Percentiles rank a stretch among this genome's conserved stretches.
Conservation (phyloP, 441 rosid genomes). For the Populus hybrid region DNA sequence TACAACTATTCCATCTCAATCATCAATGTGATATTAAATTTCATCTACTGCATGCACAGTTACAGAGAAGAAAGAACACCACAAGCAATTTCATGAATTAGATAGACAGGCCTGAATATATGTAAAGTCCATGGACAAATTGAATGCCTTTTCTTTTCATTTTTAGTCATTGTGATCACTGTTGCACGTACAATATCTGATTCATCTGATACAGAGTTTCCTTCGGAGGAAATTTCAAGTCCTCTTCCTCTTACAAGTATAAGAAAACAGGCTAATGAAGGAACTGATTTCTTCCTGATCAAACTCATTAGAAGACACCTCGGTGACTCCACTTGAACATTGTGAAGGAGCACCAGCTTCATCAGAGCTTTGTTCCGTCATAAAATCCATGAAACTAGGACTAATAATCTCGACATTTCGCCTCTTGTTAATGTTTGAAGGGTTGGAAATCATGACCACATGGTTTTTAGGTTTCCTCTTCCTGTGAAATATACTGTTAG, state of each 20-base stretch:
- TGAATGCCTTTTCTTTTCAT: background rate
- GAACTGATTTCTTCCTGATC: conserved; percentile 32
- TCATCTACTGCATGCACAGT: background rate
- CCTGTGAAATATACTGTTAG: conserved; percentile 71
- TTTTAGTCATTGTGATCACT: background rate
- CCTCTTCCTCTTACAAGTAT: conserved; percentile 19
- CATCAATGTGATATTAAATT: background rate
- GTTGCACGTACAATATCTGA: conserved; percentile 4
- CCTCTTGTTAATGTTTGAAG: background rate
- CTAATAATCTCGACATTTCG: background rate
- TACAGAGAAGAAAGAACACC: too few species aligned
- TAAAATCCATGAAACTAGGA: conserved; percentile 16
- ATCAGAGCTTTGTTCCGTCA: conserved; percentile 48
- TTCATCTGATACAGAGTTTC: conserved; percentile 1
- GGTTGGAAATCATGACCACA: conserved; percentile 3
- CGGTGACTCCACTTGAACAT: conserved; percentile 71
- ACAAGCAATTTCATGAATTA: too few species aligned
- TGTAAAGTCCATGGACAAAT: background rate
- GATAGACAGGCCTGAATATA: too few species aligned
- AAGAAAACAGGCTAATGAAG: conserved; percentile 1
- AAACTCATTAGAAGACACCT: conserved; percentile 41
- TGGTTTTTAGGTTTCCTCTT: conserved; percentile 41
- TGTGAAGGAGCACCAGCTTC: conserved; percentile 49
- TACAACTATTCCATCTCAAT: background rate
- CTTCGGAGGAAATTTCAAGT: background rate